Evolutionary conservation across 495 filamentous ascomycete species (phyloP).

Genomic region (Hypoxylon cercidicola): DNA sequence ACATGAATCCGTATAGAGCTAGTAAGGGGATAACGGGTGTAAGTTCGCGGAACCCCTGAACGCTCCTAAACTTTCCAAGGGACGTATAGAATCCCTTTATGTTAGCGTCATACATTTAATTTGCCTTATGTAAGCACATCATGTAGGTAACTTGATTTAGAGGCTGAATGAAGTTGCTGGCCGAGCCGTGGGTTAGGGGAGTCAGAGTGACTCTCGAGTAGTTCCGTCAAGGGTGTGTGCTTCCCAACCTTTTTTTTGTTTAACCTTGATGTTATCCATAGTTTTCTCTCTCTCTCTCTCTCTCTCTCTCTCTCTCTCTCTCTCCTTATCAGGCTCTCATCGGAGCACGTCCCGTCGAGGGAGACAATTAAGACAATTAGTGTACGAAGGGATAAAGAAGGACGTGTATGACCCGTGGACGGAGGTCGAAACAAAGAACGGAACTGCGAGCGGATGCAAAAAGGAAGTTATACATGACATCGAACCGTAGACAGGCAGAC

Average conservation of each 20-base stretch:
- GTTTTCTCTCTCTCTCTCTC: not conserved
- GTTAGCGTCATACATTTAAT: slow-evolving; percentile 37
- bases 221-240: slow-evolving; percentile 2
- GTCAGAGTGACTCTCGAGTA: not conserved
- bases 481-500: not conserved
- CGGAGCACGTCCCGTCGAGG: not conserved
- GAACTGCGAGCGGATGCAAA: not conserved
- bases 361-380: not conserved
- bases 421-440: slow-evolving; percentile 4
- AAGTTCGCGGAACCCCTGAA: no score
- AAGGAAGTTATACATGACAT: slow-evolving; percentile 1
- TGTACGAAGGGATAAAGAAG: not conserved
- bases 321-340: no score
- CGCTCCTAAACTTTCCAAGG: no score
- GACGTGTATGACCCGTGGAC: slow-evolving; percentile 2
- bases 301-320: no score
- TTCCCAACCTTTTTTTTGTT: not conserved
- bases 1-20: no score
- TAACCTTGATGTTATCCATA: not conserved
- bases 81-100: slow-evolving; percentile 4
- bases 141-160: not conserved
- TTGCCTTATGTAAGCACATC: not conserved
- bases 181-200: slow-evolving; percentile 19
- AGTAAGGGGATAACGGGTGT: no score
- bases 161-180: slow-evolving; percentile 15